Evolutionary conservation across 805 yeast genomes (phyloP).

Genomic region (Myxozyma sirexii): DNA sequence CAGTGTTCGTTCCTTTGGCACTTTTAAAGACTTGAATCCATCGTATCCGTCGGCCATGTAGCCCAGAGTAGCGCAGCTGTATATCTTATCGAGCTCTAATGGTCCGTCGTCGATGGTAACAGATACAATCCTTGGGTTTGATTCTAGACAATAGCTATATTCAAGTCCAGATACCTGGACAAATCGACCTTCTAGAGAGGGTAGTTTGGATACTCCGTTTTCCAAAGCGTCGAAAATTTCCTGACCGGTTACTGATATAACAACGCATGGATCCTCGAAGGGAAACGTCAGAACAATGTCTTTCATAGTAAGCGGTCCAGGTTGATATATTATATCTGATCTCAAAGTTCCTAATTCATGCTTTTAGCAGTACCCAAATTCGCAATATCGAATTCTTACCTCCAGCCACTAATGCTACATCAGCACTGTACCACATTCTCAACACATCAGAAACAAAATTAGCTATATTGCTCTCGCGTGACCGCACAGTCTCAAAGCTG

Average conservation of each 20-base stretch:
- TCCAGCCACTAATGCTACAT: conserved; percentile 34
- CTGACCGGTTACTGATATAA: conserved; percentile 28
- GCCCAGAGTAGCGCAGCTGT: conserved; percentile 32
- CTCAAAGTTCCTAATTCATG: conserved; percentile 26
- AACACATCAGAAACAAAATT: conserved; percentile 34
- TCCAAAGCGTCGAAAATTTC: conserved; percentile 32
- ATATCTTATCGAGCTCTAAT: conserved; percentile 21
- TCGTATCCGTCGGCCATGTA: conserved; percentile 35
- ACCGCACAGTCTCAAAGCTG: conserved; percentile 31
- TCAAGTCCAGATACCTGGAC: conserved; percentile 34
- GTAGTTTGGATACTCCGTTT: conserved; percentile 35
- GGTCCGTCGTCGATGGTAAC: conserved; percentile 27
- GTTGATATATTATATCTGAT: conserved; percentile 30
- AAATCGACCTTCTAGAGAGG: conserved; percentile 36
- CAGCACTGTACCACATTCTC: conserved; percentile 34
- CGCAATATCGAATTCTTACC: conserved; percentile 3
- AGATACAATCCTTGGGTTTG: conserved; percentile 24
- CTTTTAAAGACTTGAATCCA: conserved; percentile 28
- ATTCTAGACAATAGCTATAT: conserved; percentile 24
- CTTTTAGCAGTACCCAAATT: background rate
- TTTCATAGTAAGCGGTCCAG: conserved; percentile 28
- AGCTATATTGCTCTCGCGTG: conserved; percentile 33
- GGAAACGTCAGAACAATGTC: conserved; percentile 35
- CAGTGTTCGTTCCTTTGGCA: conserved; percentile 23
- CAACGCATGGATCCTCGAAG: conserved; percentile 37